Evolutionary conservation across 192 early-diverging fungal species (phyloP).

Genomic region (Coemansia sp.): DNA sequence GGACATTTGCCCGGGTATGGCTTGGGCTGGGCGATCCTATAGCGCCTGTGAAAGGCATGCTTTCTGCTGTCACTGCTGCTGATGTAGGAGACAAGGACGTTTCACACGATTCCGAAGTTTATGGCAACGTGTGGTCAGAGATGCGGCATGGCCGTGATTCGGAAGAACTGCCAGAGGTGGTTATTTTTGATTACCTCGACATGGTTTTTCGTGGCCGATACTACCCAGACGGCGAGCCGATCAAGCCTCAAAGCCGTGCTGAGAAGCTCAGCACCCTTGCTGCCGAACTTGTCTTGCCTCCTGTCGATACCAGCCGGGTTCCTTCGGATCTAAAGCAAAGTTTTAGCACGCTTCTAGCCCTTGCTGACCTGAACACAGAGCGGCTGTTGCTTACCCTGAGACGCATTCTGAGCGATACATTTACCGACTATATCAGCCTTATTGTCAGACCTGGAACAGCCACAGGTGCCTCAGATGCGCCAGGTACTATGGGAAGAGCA

Average conservation of each 20-base stretch:
- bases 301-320: constrained; percentile 14
- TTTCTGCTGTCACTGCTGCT: constrained; percentile 15
- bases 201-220: constrained; percentile 44
- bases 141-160: not conserved
- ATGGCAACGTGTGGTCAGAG: not conserved
- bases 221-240: constrained; percentile 39
- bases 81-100: not conserved
- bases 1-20: constrained; percentile 56
- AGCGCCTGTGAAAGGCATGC: constrained; percentile 30
- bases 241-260: constrained; percentile 32
- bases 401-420: constrained; percentile 38
- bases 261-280: constrained; percentile 41
- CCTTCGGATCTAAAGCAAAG: not conserved
- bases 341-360: constrained; percentile 29
- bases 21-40: constrained; percentile 44
- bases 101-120: not conserved
- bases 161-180: constrained; percentile 34
- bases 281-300: constrained; percentile 34
- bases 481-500: not conserved
- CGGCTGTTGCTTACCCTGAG: constrained; percentile 33
- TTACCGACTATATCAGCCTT: constrained; percentile 40
- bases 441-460: constrained; percentile 32
- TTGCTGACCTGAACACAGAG: constrained; percentile 27
- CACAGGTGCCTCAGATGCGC: not conserved
- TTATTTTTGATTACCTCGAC: constrained; percentile 48